These are phyloP conservation scores for Nothophoma quercina DNA, from an alignment of 2,329 filamentous ascomycete species.

Conservation along the genomic window DNA sequence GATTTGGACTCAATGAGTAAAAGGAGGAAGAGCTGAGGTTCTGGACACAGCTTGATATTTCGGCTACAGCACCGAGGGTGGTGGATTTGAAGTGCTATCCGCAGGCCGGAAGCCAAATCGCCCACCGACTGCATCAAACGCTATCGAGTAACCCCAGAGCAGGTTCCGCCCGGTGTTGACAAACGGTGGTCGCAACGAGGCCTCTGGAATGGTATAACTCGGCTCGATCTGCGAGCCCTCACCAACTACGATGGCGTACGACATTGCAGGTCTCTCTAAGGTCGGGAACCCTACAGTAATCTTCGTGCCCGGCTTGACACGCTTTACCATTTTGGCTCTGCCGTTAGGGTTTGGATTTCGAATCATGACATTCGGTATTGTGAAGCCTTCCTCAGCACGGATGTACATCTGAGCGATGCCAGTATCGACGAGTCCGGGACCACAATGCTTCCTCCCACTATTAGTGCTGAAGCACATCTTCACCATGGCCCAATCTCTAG, in stretches of 20 bases:
- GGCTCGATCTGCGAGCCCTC: constrained; percentile 34
- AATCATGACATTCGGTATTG: constrained; percentile 39
- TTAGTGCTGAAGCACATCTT: constrained; percentile 42
- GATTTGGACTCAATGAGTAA: background rate
- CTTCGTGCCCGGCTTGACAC: constrained; percentile 41
- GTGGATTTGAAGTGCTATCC: constrained; percentile 15
- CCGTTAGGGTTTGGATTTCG: constrained; percentile 42
- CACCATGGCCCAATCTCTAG: constrained; percentile 46
- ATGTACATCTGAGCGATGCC: constrained; percentile 48
- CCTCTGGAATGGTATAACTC: constrained; percentile 37
- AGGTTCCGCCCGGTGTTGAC: constrained; percentile 48
- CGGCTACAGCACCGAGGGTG: constrained; percentile 29
- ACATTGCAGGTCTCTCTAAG: constrained; percentile 21
- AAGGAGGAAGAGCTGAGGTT: background rate
- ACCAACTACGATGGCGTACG: constrained; percentile 41
- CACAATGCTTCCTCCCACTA: constrained; percentile 29
- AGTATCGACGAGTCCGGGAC: constrained; percentile 42
- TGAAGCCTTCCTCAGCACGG: constrained; percentile 34
- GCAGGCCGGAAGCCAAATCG: constrained; percentile 42
- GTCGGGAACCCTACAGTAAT: constrained; percentile 37
- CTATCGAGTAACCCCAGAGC: constrained; percentile 42
- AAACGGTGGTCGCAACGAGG: constrained; percentile 32
- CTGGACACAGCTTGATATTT: background rate
- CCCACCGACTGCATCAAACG: constrained; percentile 44
- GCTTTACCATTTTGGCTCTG: constrained; percentile 35